phyloP scores from a whole-genome alignment of 208 protist species.

The Endotrypanum monterogeii region DNA sequence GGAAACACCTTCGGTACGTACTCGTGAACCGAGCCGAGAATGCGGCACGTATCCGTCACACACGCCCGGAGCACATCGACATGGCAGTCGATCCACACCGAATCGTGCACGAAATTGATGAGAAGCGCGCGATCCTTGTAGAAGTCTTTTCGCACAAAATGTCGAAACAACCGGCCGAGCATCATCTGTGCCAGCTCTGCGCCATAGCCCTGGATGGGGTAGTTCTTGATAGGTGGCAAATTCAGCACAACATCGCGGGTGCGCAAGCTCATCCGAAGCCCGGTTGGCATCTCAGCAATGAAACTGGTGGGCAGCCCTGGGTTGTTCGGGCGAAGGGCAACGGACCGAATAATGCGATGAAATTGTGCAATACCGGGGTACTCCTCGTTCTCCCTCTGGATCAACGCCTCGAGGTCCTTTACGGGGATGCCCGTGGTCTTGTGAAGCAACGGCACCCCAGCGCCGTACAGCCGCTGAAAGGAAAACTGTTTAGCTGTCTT shows the following conservation, averaged over 20 bases:
- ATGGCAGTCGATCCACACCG: conserved; percentile 90
- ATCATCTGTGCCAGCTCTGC: conserved; percentile 91
- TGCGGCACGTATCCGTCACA: conserved; percentile 56
- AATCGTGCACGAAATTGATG: conserved; percentile 92
- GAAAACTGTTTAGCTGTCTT: conserved; percentile 90
- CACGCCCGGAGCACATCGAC: conserved; percentile 72
- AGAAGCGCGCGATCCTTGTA: conserved; percentile 72
- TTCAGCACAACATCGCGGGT: conserved; percentile 82
- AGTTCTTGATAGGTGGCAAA: conserved; percentile 87
- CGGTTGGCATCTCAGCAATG: conserved; percentile 84
- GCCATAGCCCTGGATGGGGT: conserved; percentile 89
- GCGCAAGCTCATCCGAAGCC: conserved; percentile 72
- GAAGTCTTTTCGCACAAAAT: conserved; percentile 65
- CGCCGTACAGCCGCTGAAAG: conserved; percentile 91
- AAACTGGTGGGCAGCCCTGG: conserved; percentile 81
- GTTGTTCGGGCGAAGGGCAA: conserved; percentile 81
- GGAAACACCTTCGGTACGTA: conserved; percentile 80
- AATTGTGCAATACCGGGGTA: conserved; percentile 82
- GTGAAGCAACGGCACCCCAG: conserved; percentile 78
- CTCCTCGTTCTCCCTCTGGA: conserved; percentile 66
- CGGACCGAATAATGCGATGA: conserved; percentile 62
- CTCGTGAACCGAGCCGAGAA: conserved; percentile 65
- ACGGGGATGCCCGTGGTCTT: conserved; percentile 86
- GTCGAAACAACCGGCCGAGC: conserved; percentile 79
- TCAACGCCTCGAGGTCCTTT: conserved; percentile 66